phyloP scores from a whole-genome alignment of 495 filamentous ascomycete genomes.

The Thermothielavioides terrestris region DNA sequence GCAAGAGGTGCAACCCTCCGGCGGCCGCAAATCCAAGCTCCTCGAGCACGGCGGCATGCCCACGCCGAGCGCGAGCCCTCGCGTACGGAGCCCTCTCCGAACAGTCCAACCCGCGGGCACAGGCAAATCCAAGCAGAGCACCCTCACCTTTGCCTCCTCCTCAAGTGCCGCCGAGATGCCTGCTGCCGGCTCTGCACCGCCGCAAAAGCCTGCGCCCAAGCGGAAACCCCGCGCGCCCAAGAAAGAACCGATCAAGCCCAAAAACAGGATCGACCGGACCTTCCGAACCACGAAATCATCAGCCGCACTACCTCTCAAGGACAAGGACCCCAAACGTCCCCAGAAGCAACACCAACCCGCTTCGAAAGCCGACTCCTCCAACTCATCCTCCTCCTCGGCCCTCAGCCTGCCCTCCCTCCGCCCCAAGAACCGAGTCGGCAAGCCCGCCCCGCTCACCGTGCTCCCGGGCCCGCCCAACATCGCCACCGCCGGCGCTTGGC shows the following conservation, averaged over 20 bases:
- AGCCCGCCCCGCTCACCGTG: slow-evolving; percentile 5
- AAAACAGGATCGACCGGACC: slow-evolving; percentile 29
- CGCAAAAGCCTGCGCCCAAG: slow-evolving; percentile 21
- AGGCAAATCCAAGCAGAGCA: slow-evolving; percentile 31
- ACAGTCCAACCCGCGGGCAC: slow-evolving; percentile 20
- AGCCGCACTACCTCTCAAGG: background rate
- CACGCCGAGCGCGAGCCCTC: slow-evolving; percentile 55
- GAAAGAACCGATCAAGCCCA: slow-evolving; percentile 25
- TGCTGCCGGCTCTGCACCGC: slow-evolving; percentile 4
- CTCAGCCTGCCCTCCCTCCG: slow-evolving; percentile 21
- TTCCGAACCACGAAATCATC: slow-evolving; percentile 37
- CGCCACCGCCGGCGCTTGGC: background rate
- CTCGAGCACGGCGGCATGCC: slow-evolving; percentile 41
- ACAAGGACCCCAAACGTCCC: slow-evolving; percentile 12
- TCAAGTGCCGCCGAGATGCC: slow-evolving; percentile 9
- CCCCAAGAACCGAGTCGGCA: slow-evolving; percentile 6
- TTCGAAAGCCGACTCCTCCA: slow-evolving; percentile 12
- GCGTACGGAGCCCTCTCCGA: slow-evolving; percentile 42
- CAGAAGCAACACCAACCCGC: slow-evolving; percentile 1
- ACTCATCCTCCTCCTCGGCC: slow-evolving; percentile 17
- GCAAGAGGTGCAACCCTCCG: slow-evolving; percentile 15
- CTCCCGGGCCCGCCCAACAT: background rate
- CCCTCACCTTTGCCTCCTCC: slow-evolving; percentile 22
- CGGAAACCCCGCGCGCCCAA: slow-evolving; percentile 33
- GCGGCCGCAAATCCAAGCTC: slow-evolving; percentile 14